Evolutionary conservation across 805 yeast genomes (phyloP), one percentile per base, ranked within the genome.

Genomic region (Isabelozyma heimii): DNA sequence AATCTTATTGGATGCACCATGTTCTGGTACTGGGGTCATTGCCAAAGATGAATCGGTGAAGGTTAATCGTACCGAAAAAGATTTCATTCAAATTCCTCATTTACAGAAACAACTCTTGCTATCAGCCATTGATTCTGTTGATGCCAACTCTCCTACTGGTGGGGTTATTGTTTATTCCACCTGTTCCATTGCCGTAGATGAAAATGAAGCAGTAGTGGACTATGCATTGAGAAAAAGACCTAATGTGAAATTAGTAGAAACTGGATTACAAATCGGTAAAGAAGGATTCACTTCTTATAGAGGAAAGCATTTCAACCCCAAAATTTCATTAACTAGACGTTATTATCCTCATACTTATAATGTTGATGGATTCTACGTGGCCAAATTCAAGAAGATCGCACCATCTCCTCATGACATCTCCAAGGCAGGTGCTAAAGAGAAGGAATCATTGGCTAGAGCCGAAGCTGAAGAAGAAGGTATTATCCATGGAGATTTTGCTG

Each of bases 11-110:
- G 99, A 94, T 78, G 99, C 99, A 33, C 99, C 99, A 56, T 94
- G 99, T 73, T 91, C 99, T 6, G 99, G 99, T 75, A 92, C 99
- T 2, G 99, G 99, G 73, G 99, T 94, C 58, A 94, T 94, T 64
- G 94, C 97, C 52, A 94, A 94, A 74, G 99, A 94, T 73, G 96
- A 90, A 64, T 84, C 89, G 47, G 98, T 94, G 53, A 94, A 94
- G 71, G 85, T 88, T 12, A 85, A 87, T 54, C 86, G 98, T 77
- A 91, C 96, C 16, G 97, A 91, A 65, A 91, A 91, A 70, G 99
- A 94, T 70, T 94, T 92, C 71, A 85, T 92, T 58, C 96, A 92
- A 70, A 88, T 94, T 59, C 98, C 99, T 48, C 97, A 92, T 67
- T 77, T 94, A 60, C 99, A 94, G 67, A 92, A 92, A 70, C 98